phyloP scores from a whole-genome alignment of 2,329 filamentous ascomycete genomes.

The Shiraia sp. region DNA sequence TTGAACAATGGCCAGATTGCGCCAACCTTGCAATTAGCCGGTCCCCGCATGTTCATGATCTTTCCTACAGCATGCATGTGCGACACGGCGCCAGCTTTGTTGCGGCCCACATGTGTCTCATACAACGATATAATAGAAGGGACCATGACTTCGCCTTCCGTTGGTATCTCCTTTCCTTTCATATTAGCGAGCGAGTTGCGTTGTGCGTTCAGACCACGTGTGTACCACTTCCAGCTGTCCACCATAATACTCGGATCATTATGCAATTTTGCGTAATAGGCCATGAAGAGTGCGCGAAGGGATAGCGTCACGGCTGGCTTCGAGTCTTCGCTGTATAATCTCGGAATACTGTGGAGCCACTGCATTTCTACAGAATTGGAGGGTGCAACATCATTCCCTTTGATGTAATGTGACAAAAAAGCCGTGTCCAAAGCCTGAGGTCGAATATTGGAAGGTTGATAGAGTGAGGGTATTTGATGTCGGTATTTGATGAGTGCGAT shows the following conservation, averaged over 20 bases:
- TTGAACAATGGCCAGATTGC: slow-evolving; percentile 32
- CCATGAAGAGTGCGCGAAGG: slow-evolving; percentile 39
- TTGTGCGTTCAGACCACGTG: slow-evolving; percentile 29
- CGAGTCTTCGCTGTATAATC: slow-evolving; percentile 17
- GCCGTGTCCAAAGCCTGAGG: slow-evolving; percentile 31
- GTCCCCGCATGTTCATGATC: slow-evolving; percentile 38
- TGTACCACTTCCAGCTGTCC: slow-evolving; percentile 41
- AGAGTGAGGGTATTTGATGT: slow-evolving; percentile 25
- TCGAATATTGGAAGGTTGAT: slow-evolving; percentile 29
- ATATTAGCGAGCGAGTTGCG: slow-evolving; percentile 25
- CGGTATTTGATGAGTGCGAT: slow-evolving; percentile 28
- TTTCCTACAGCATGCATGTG: slow-evolving; percentile 32
- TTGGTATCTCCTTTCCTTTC: slow-evolving; percentile 20
- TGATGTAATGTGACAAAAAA: slow-evolving; percentile 38
- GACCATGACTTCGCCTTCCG: slow-evolving; percentile 34
- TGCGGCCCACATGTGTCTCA: slow-evolving; percentile 35
- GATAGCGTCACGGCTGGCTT: slow-evolving; percentile 34
- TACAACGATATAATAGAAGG: slow-evolving; percentile 36
- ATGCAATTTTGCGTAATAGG: slow-evolving; percentile 36
- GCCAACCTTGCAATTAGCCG: slow-evolving; percentile 28
- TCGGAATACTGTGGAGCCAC: slow-evolving; percentile 30
- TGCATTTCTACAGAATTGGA: slow-evolving; percentile 26
- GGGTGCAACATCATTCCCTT: slow-evolving; percentile 24
- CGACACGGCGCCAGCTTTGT: slow-evolving; percentile 31
- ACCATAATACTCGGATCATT: slow-evolving; percentile 32